phyloP scores from a whole-genome alignment of 2,329 filamentous ascomycete species.

The Penicillium thymicola region DNA sequence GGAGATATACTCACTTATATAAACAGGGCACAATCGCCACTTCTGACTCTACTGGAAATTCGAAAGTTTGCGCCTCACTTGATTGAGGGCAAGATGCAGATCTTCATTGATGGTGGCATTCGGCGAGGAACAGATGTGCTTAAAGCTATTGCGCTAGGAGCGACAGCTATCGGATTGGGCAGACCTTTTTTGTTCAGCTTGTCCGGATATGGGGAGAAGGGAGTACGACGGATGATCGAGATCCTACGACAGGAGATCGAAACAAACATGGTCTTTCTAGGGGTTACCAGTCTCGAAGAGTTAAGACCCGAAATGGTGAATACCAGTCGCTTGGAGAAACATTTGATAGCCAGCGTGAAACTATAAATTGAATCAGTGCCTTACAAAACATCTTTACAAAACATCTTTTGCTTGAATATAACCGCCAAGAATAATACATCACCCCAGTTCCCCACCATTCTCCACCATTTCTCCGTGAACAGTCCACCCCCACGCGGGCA shows the following conservation, averaged over 20 bases:
- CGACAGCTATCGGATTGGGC: slow-evolving; percentile 61
- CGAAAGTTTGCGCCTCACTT: slow-evolving; percentile 44
- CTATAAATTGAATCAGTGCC: slow-evolving; percentile 14
- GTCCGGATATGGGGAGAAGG: slow-evolving; percentile 57
- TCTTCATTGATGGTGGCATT: slow-evolving; percentile 64
- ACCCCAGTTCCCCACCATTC: background rate
- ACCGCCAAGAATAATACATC: background rate
- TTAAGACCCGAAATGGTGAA: slow-evolving; percentile 33
- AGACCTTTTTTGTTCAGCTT: slow-evolving; percentile 59
- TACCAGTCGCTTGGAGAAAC: slow-evolving; percentile 30
- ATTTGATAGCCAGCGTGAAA: slow-evolving; percentile 31
- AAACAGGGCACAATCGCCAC: slow-evolving; percentile 42
- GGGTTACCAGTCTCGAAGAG: slow-evolving; percentile 28
- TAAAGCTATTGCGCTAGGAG: slow-evolving; percentile 64
- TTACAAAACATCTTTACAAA: too few species aligned
- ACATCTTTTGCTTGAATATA: background rate
- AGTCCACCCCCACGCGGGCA: slow-evolving; percentile 3
- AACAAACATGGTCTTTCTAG: slow-evolving; percentile 35
- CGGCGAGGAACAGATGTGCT: slow-evolving; percentile 64
- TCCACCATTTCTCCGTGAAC: background rate
- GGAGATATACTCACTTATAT: background rate
- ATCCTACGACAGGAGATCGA: slow-evolving; percentile 35
- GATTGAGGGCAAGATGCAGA: slow-evolving; percentile 47
- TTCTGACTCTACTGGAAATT: slow-evolving; percentile 62
- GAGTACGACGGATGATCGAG: slow-evolving; percentile 45